Base-by-base conservation (phyloP, 2,329 filamentous ascomycete genomes). In the Pseudonectria foliicola region DNA sequence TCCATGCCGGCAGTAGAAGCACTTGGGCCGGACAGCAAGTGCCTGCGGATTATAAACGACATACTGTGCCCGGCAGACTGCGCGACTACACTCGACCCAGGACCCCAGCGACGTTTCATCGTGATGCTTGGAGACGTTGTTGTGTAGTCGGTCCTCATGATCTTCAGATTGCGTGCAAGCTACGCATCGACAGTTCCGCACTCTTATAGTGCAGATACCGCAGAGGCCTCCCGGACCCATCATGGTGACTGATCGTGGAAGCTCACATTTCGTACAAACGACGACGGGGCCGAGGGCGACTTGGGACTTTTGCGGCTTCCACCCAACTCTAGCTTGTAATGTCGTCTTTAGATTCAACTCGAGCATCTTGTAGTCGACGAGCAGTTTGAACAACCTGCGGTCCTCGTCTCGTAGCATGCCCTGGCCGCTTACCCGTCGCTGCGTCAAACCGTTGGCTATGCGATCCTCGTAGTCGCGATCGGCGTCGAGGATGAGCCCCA, bases 11-110 rank as follows among this genome's bases (percentile, higher is more conserved):
- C 69, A 73, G 49, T 65, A 71, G 47, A 64, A 55, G 47, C 70
- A 73, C 47, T 73, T 73, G 21, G 69, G 45, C 1, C 61, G 63
- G 2, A 68, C 62, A 0, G 54, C 58, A n/a, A 72, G 55, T 1
- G 45, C 43, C 3, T 59, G 49, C 3, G 57, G 46, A 27, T 66
- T 59, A 46, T 73, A 73, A 4, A 72, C 63, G 18, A 72, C 61
- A 43, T 73, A 74, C 46, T 71, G 68, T 2, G 60, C 66, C 10
- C 67, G 60, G 48, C 70, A 73, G 7, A 49, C 47, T 1, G 31
- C 37, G n/a, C 58, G 51, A 25, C 41, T 52, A 44, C 70, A 74
- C 46, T 73, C 69, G 1, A 70, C 65, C 70, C 70, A 73, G 12
- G 56, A 54, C 0, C 53, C 57, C 4, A 46, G 43, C 0, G 61